These are phyloP conservation scores for Solanum tarapatanum DNA, from an alignment of 257 asterid species.

Conservation along the genomic window DNA sequence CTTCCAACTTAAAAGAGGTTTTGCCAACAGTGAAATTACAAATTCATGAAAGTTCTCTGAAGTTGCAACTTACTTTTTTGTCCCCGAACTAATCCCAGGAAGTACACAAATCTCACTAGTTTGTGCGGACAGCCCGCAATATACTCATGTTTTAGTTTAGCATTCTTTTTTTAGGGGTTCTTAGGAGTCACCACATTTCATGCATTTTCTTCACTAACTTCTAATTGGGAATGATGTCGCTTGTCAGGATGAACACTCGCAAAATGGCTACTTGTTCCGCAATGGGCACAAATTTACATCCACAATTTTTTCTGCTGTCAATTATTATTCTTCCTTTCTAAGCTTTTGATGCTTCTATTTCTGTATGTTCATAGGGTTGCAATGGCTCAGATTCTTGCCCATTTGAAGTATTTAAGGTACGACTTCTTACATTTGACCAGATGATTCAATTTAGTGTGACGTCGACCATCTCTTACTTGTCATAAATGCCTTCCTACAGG, in stretches of 20 bases:
- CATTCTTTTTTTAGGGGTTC: background rate
- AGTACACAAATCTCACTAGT: background rate
- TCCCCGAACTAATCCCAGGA: background rate
- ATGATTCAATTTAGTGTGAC: background rate
- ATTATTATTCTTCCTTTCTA: background rate
- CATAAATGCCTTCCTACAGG: slow-evolving; percentile 30
- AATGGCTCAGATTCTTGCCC: slow-evolving; percentile 70
- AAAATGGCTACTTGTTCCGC: background rate
- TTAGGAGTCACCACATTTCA: background rate
- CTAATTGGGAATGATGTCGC: background rate
- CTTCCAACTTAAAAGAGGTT: background rate
- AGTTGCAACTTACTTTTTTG: background rate
- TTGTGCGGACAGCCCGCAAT: background rate
- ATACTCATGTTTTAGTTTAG: background rate
- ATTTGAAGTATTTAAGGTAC: slow-evolving; percentile 80
- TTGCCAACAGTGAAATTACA: background rate
- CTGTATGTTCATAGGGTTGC: slow-evolving; percentile 45
- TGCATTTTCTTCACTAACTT: background rate
- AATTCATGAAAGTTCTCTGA: background rate
- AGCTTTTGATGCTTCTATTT: background rate
- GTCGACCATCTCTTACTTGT: background rate
- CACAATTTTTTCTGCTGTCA: background rate
- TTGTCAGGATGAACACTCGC: background rate
- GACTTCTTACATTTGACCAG: background rate
- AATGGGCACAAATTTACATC: background rate